Evolutionary conservation across 148 eudicot genomes (phyloP).

Genomic region (Vaccinium myrtillus): DNA sequence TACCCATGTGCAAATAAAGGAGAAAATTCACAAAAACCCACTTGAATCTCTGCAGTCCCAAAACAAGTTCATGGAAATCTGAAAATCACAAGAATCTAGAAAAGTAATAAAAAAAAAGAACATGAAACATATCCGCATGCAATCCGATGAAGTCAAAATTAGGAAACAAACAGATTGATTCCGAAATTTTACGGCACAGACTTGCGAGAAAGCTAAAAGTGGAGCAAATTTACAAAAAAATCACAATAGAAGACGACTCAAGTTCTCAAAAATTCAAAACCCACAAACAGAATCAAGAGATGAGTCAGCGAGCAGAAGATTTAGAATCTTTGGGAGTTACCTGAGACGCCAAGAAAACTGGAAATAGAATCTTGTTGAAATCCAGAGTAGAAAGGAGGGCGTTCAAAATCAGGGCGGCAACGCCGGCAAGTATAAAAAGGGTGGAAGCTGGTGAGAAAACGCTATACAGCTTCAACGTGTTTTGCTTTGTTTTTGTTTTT

Average conservation of each 20-base stretch:
- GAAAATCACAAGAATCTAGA: neutral
- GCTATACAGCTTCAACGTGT: neutral
- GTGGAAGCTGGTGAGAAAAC: constrained; percentile 11
- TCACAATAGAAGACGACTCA: neutral
- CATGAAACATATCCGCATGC: neutral
- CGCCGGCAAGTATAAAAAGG: neutral
- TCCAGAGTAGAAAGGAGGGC: neutral
- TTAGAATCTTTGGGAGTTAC: neutral
- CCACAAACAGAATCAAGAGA: constrained; percentile 12
- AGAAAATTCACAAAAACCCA: constrained; percentile 1
- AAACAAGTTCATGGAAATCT: neutral
- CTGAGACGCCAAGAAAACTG: neutral
- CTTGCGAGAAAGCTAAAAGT: neutral
- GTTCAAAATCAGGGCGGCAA: neutral
- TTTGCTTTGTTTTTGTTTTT: neutral
- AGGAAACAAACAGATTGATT: neutral
- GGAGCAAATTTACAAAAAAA: neutral
- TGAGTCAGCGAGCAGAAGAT: neutral
- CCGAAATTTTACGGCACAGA: neutral
- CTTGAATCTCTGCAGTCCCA: neutral
- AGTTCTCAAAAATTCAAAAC: constrained; percentile 1
- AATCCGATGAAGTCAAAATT: neutral
- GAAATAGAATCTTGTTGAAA: neutral
- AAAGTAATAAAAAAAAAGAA: neutral
- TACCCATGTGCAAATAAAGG: neutral